Evolutionary conservation across 2,329 filamentous ascomycete genomes (phyloP), one percentile per base, ranked within the genome.

Genomic region (Rutstroemia sp.): DNA sequence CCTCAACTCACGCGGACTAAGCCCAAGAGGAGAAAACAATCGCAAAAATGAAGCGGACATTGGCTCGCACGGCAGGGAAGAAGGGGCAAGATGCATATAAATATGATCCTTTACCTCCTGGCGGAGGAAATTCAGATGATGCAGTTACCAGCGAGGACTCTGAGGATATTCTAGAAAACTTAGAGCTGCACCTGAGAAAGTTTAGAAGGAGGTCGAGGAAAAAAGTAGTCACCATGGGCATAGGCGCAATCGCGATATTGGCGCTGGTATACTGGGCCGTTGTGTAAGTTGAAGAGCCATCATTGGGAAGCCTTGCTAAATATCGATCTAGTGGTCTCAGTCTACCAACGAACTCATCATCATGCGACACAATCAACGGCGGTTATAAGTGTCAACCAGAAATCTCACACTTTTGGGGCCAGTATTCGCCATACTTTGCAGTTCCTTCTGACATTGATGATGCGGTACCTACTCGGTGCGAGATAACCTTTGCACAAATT

Each of bases 341-440:
- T n/a, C 39, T 56, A 23, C 38, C 57, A 25, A 39, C 25, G 16
- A 51, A 55, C 14, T 58, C 56, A 34, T 57, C 56, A 27, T 63
- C 63, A 36, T 70, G 68, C 63, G 67, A 68, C 54, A 64, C 62
- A 19, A 54, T 66, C 14, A 54, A 64, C 9, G 48, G 57, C 53
- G 69, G 69, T 38, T 71, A 64, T 56, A 62, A 62, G 56, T 71
- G 69, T 54, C 57, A 63, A 54, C 62, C 66, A 25, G 58, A 64
- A 44, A 67, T 71, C 38, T 68, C 68, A 48, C 68, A 64, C 19
- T 66, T 57, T 55, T 95, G 90, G 89, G 92, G 91, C 56, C 90
- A 92, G 69, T 96, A 96, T 70, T 87, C 89, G 17, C 89, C 91
- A 2, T 95, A 84, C 73, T 96, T 88, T 72, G 79, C 85, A 1